These are phyloP conservation scores for Pseudotsuga menziesii DNA, from an alignment of 75 land plant genomes.

Conservation along the genomic window DNA sequence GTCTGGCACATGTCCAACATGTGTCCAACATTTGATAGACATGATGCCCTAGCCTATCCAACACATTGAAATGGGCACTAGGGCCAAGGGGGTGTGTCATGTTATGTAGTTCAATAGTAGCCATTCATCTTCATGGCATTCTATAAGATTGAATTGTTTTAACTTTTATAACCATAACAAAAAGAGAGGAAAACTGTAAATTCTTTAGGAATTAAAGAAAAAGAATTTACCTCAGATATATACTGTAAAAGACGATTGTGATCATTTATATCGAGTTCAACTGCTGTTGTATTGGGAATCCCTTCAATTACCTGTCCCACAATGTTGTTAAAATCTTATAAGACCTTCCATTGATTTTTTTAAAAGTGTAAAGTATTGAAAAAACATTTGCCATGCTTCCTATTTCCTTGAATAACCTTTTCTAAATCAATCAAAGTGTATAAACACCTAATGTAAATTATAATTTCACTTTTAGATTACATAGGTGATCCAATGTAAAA, in stretches of 20 bases:
- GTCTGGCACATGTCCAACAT: no score
- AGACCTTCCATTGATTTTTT: not conserved
- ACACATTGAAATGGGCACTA: no score
- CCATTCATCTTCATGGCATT: not conserved
- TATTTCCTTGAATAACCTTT: not conserved
- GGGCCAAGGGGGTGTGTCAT: no score
- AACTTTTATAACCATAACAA: not conserved
- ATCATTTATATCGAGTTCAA: slow-evolving; percentile 74
- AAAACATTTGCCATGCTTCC: no score
- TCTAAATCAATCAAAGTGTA: not conserved
- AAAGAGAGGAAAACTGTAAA: not conserved
- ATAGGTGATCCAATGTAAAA: not conserved
- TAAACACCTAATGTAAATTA: not conserved
- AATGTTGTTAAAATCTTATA: not conserved
- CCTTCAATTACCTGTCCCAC: slow-evolving; percentile 64
- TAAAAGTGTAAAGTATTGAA: not conserved
- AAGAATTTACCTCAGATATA: slow-evolving; percentile 59
- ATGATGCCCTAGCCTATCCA: no score
- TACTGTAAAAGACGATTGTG: slow-evolving; percentile 39
- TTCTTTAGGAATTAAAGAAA: not conserved
- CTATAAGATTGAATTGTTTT: not conserved
- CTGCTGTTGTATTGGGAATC: slow-evolving; percentile 66
- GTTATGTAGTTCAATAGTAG: no score
- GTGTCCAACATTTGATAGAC: no score
- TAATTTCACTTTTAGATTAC: not conserved